phyloP scores from a whole-genome alignment of 1,284 basidiomycete species.

The Schizopora paradoxa region DNA sequence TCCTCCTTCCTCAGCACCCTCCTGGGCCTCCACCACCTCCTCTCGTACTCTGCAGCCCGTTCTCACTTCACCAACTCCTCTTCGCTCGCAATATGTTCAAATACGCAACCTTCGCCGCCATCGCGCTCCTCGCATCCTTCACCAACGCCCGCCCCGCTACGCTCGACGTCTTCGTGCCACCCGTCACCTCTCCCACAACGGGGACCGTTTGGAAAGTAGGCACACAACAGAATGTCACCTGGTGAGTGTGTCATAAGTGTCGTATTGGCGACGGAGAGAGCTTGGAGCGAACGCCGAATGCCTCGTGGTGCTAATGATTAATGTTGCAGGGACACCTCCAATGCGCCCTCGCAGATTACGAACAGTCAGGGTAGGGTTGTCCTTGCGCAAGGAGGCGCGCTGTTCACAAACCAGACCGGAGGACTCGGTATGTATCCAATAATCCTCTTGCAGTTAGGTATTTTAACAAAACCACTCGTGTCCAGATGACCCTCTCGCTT shows the following conservation, averaged over 20 bases:
- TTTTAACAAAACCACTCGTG: constrained; percentile 20
- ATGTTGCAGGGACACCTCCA: constrained; percentile 22
- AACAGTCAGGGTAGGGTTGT: constrained; percentile 1
- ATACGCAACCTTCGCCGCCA: too few relatives aligned
- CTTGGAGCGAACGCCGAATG: constrained; percentile 33
- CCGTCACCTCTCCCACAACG: constrained; percentile 33
- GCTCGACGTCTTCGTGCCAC: constrained; percentile 45
- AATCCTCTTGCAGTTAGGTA: neutral
- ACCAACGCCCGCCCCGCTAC: constrained; percentile 8
- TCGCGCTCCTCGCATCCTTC: neutral
- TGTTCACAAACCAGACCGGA: constrained; percentile 1
- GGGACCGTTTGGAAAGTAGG: constrained; percentile 39
- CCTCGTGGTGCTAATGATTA: constrained; percentile 40
- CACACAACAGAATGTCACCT: constrained; percentile 38
- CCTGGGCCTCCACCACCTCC: too few relatives aligned
- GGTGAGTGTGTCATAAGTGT: constrained; percentile 27
- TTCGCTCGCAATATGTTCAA: too few relatives aligned
- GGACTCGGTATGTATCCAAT: constrained; percentile 23
- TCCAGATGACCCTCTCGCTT: constrained; percentile 29
- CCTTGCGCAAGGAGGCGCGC: neutral
- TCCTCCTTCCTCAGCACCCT: too few relatives aligned
- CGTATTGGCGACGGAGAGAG: constrained; percentile 30
- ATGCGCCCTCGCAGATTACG: constrained; percentile 13
- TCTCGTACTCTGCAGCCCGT: too few relatives aligned
- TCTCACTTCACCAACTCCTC: too few relatives aligned